phyloP scores from a whole-genome alignment of 163 green algal species.

The Chloromonas sp. region DNA sequence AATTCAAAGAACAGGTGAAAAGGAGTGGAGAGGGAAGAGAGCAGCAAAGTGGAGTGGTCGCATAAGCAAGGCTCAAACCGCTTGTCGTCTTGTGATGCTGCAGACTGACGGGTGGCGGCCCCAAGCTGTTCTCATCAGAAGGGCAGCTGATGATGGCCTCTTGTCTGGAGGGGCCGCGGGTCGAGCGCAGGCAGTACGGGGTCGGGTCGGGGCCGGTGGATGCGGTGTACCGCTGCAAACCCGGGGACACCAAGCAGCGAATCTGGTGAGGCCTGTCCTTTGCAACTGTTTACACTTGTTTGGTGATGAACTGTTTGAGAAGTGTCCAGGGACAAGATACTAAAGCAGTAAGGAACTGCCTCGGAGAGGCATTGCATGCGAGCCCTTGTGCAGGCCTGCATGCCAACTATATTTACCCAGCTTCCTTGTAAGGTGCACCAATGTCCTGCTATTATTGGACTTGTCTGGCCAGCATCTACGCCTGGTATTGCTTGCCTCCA shows the following conservation, averaged over 20 bases:
- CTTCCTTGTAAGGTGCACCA: no score
- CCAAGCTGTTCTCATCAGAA: conserved; percentile 26
- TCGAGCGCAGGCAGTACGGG: not conserved
- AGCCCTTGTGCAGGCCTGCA: no score
- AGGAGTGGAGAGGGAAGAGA: no score
- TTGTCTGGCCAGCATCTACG: no score
- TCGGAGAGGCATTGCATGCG: no score
- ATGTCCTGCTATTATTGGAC: no score
- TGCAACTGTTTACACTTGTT: not conserved
- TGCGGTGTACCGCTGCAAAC: conserved; percentile 24
- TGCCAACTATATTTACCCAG: no score
- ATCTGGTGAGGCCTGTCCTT: conserved; percentile 30
- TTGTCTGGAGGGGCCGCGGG: conserved; percentile 19
- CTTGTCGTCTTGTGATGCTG: no score
- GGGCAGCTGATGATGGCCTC: conserved; percentile 10
- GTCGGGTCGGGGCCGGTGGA: not conserved
- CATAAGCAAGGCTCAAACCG: no score
- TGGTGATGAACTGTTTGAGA: not conserved
- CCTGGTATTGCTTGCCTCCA: no score
- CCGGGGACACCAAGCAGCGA: conserved; percentile 42
- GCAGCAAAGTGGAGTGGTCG: no score
- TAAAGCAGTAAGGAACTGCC: not conserved
- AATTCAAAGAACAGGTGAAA: no score
- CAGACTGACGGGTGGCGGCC: not conserved
- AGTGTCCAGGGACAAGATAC: not conserved